Base-by-base conservation (phyloP, 2,329 filamentous ascomycete species). In the Podosphaera xanthii region DNA sequence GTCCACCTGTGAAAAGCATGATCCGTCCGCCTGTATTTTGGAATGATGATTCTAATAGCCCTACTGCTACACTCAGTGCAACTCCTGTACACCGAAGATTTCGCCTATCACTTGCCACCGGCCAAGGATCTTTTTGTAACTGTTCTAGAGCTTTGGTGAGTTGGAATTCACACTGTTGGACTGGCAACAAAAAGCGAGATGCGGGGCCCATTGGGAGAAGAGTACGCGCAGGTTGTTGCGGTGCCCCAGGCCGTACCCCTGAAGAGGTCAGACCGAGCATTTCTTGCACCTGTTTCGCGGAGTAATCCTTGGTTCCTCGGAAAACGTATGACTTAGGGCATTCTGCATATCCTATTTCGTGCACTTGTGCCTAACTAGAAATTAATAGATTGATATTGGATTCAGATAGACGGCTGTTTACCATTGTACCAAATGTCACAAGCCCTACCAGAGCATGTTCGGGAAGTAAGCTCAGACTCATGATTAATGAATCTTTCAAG, bases 261-360 rank as follows among this genome's bases (percentile, higher is more conserved):
- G 86, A 76, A 30, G 84, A 79, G 55, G 83, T 77, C 59, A 96
- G 77, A 35, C 90, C 92, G 57, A 98, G 83, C 92, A 98, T 98
- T 69, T 98, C 92, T 72, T 97, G 91, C n/a, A 98, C 89, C 70
- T 97, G 90, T 74, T 97, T 97, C 59, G 90, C 87, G n/a, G 83
- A 79, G 71, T 98, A 98, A 68, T 98, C 92, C 76, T 97, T 98
- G 76, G 83, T 96, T 46, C 92, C 92, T 60, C 91, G 82, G 78
- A 98, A 98, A 49, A 98, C 92, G 68, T 96, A 98, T 4, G 91
- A 96, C 73, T 97, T 98, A 64, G 92, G 88, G 72, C 92, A 98
- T 72, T 97, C 92, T 59, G 87, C 90, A 70, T 98, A 98, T 59
- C 92, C 92, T 65, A 98, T 87, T 73, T 98, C 92, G 70, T 98